Base-by-base conservation (phyloP, 73 alveolate genomes). In the Symbiodinium pilosum region DNA sequence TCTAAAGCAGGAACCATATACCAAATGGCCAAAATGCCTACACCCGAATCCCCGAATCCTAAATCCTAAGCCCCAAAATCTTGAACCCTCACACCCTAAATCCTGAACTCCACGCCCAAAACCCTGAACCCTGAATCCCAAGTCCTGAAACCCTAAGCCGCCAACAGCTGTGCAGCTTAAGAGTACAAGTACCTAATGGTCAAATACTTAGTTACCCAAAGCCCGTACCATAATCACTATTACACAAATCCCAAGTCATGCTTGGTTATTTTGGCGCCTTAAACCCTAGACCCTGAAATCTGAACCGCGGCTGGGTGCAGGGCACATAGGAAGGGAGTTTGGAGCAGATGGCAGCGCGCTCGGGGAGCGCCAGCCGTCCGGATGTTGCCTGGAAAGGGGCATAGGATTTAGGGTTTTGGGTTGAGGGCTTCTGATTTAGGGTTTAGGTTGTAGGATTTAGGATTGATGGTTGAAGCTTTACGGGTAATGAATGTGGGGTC, bases 101-200 rank as follows among this genome's bases (percentile, higher is more conserved):
- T 16, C 64, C 64, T 99, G 99, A 85, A 99, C 99, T 4, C 94
- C 64, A 36, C 99, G 99, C 16, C 99, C 99, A 26, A 98, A 93
- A 69, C 95, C 59, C 77, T 99, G 99, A 95, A 95, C 89, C 44
- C 99, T 84, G n/a, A 84, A 99, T 11, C 64, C 64, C 64, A 47
- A 47, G 16, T 47, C 24, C 64, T 16, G 16, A 47, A 47, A 16
- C 64, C 64, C 64, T 47, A 16, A 47, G 16, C 64, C 7, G n/a
- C n/a, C n/a, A n/a, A n/a, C n/a, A n/a, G n/a, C n/a, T n/a, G n/a
- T n/a, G n/a, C n/a, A n/a, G n/a, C n/a, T n/a, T n/a, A n/a, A n/a
- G n/a, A n/a, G n/a, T n/a, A n/a, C n/a, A n/a, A n/a, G n/a, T n/a
- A n/a, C n/a, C n/a, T n/a, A n/a, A n/a, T n/a, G n/a, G n/a, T n/a